Percentiles rank a stretch among this genome's conserved stretches.
These are phyloP conservation scores for Chondrus crispus DNA, from an alignment of 23 red algal species.

Conservation along the genomic window DNA sequence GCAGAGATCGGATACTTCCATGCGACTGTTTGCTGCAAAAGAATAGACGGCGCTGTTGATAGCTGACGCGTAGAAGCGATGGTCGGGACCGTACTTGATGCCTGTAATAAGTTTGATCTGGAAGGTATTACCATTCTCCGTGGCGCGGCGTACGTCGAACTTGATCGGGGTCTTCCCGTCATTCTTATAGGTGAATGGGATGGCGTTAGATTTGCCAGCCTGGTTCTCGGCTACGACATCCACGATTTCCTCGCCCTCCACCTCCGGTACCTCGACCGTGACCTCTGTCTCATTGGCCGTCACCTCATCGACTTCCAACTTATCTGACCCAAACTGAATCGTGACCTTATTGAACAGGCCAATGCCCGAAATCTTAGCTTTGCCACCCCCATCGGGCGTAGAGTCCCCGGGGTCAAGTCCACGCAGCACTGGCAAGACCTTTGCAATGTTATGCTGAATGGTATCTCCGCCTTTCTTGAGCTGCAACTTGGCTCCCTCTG, in stretches of 20 bases:
- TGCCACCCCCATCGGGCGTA: slow-evolving; percentile 27
- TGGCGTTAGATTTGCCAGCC: slow-evolving; percentile 41
- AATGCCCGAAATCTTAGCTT: slow-evolving; percentile 35
- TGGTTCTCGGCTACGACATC: slow-evolving; percentile 21
- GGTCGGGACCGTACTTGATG: slow-evolving; percentile 65
- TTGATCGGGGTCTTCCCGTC: slow-evolving; percentile 34
- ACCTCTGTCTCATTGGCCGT: slow-evolving; percentile 1
- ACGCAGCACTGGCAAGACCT: slow-evolving; percentile 44
- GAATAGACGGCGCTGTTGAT: slow-evolving; percentile 57
- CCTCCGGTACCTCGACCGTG: slow-evolving; percentile 16
- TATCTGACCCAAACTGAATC: slow-evolving; percentile 19
- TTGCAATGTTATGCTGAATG: slow-evolving; percentile 27
- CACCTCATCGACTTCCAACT: not conserved
- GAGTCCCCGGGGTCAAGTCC: slow-evolving; percentile 13
- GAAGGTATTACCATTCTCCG: not conserved
- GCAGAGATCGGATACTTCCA: slow-evolving; percentile 50
- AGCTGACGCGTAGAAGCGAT: slow-evolving; percentile 37
- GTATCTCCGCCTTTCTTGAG: slow-evolving; percentile 9
- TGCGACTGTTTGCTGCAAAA: slow-evolving; percentile 36
- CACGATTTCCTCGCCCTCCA: not conserved
- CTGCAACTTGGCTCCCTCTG: slow-evolving; percentile 40
- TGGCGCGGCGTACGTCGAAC: slow-evolving; percentile 16
- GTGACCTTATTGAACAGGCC: slow-evolving; percentile 45
- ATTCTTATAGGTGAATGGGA: slow-evolving; percentile 27
- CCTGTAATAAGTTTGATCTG: slow-evolving; percentile 38